phyloP scores from a whole-genome alignment of 2,329 filamentous ascomycete genomes.

The Dothistroma pini region DNA sequence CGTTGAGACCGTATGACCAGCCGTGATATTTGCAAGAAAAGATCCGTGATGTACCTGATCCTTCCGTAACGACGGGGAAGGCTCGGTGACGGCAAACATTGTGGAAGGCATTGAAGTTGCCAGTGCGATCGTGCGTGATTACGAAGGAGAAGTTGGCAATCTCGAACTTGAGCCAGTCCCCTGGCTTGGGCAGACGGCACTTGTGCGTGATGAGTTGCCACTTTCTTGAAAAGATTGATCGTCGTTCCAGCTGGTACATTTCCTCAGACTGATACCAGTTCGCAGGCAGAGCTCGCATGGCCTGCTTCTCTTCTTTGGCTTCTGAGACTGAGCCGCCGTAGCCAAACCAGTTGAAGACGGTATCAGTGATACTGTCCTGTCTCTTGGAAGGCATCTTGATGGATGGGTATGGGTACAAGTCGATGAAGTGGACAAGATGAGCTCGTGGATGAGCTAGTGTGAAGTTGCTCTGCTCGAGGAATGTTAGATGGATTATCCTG shows the following conservation, averaged over 20 bases:
- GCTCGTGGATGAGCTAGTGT: not conserved
- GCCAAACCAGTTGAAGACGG: conserved; percentile 37
- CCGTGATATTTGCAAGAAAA: conserved; percentile 61
- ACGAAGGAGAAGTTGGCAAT: conserved; percentile 57
- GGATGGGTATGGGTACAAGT: not conserved
- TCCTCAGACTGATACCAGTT: conserved; percentile 45
- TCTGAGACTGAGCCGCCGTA: conserved; percentile 29
- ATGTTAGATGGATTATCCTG: not conserved
- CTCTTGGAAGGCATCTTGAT: not conserved
- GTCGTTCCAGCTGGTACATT: conserved; percentile 46
- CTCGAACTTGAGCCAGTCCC: conserved; percentile 47
- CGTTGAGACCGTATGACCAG: conserved; percentile 58
- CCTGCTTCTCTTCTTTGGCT: conserved; percentile 27
- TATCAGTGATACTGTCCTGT: conserved; percentile 1
- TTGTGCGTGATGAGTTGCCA: conserved; percentile 37
- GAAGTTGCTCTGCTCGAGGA: not conserved
- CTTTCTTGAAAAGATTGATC: conserved; percentile 42
- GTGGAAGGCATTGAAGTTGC: conserved; percentile 57
- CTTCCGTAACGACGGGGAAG: conserved; percentile 54
- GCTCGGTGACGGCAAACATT: conserved; percentile 61
- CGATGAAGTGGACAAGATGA: not conserved
- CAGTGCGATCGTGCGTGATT: conserved; percentile 49
- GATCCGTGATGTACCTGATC: conserved; percentile 49
- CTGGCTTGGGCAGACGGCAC: conserved; percentile 27
- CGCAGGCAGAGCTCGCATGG: conserved; percentile 40